Base-by-base conservation (phyloP, 75 land plant species). In the Pseudotsuga menziesii region DNA sequence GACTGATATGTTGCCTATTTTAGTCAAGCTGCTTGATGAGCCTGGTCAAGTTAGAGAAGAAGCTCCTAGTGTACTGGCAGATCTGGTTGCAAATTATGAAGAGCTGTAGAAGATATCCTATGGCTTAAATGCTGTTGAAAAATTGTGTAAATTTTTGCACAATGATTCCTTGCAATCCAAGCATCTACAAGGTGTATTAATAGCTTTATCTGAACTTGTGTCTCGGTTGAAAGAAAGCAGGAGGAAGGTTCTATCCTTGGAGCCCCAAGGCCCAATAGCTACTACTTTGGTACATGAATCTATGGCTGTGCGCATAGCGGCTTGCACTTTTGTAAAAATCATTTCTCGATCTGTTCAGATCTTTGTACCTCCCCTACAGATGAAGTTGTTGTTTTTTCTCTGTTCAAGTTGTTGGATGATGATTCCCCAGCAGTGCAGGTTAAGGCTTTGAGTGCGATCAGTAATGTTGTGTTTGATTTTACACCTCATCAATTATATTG, bases 291-390 rank as follows among this genome's bases (percentile, higher is more conserved):
- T 77, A 64, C 95, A 97, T 89, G 91, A 89, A 48, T 85, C 71
- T 75, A 74, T 75, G 72, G 92, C 86, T 61, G 92, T 97, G 27
- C 88, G 94, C 54, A 73, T 80, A 74, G 99, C 99, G n/a, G 98
- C 92, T 56, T 97, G 98, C 72, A 73, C 76, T 55, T 97, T 94
- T 74, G 75, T 97, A 74, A 94, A 79, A 83, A 97, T 83, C 74
- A 83, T 97, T 70, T 87, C 93, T 74, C 93, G 99, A 23, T 97
- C 99, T 63, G 84, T 94, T 58, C 89, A 94, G 99, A 83, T 81
- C 77, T 97, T 67, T 84, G 99, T 77, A 94, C 91, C 82, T 89
- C 88, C 67, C 32, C 94, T 79, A 82, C 91, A 58, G 85, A 79
- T 76, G 93, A 97, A 75, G 62, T 69, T 20, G 60, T 88, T 61